Percentiles rank a stretch among this genome's conserved stretches.
phyloP scores from a whole-genome alignment of 2,329 filamentous ascomycete genomes.

The Calonectria pseudoreteaudii region DNA sequence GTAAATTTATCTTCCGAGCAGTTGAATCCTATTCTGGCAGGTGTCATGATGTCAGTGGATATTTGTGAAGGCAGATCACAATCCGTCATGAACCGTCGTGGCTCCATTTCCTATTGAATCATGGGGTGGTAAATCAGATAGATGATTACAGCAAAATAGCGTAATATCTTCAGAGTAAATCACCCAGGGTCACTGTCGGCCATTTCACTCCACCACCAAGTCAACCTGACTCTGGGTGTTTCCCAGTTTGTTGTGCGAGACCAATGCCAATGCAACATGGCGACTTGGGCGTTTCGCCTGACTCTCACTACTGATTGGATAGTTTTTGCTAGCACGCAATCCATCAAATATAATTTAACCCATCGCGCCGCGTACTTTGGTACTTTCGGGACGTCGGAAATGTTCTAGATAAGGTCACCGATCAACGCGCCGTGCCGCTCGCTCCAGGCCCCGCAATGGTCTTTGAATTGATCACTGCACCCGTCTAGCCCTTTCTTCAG shows the following conservation, averaged over 20 bases:
- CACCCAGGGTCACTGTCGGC: too few species aligned
- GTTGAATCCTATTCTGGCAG: neutral
- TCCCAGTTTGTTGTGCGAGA: neutral
- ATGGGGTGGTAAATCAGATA: neutral
- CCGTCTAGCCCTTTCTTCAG: too few species aligned
- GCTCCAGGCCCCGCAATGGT: neutral
- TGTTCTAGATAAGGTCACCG: neutral
- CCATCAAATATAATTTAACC: neutral
- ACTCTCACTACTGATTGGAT: neutral
- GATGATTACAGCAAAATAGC: too few species aligned
- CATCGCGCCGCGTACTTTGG: neutral
- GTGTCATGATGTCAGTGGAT: neutral
- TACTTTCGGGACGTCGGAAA: neutral
- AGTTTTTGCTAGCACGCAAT: too few species aligned
- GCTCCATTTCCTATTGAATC: neutral
- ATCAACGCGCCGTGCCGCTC: neutral
- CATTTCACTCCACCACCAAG: neutral
- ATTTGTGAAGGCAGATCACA: neutral
- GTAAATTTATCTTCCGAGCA: neutral
- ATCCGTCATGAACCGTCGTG: neutral
- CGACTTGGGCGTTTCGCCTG: neutral
- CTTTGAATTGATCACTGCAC: too few species aligned
- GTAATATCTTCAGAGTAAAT: too few species aligned
- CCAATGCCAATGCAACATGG: neutral
- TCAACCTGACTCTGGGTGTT: neutral